Evolutionary conservation across 2,329 filamentous ascomycete genomes (phyloP), one percentile per base, ranked within the genome.

Genomic region (Stachybotrys echinatus): DNA sequence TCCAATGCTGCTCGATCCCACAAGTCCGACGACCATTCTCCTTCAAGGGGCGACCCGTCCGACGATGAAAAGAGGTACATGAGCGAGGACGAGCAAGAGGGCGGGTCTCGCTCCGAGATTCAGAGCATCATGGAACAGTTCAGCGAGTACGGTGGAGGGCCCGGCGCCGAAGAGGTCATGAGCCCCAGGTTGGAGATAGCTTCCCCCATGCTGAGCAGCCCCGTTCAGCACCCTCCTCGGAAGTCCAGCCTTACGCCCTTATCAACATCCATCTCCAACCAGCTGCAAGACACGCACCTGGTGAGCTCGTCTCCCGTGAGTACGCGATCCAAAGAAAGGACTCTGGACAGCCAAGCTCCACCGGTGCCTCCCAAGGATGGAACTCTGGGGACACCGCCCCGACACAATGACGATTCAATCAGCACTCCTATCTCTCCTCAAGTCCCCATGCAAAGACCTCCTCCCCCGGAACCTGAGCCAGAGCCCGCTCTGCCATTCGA

Each of bases 121-220:
- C 89, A 96, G 69, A 95, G 81, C 64, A 97, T 99, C 65, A 97
- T 99, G 89, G 89, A 90, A 54, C 94, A 97, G 69, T 97, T 97
- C 60, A 85, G 87, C 58, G 84, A 89, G 62, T 83, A 83, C 47
- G 83, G 83, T 23, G 83, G 84, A 47, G 88, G 85, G 0, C 87
- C 84, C 2, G 85, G 79, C 5, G 83, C 81, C 53, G 85, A 92
- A 47, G 89, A 95, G 66, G 90, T 96, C 63, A 95, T 96, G 90
- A 96, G 91, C 54, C 91, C 91, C 5, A 80, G 89, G 23, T 69
- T 95, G 42, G 91, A 92, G 66, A 80, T 92, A 52, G 83, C 89
- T n/a, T 87, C 87, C 23, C 89, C 92, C 6, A 79, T 90, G 57
- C 74, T 94, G 40, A 77, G 81, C n/a, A 77, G 76, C 47, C 75